Base-by-base conservation (phyloP, 2,329 filamentous ascomycete genomes). In the Nemania bipapillata region DNA sequence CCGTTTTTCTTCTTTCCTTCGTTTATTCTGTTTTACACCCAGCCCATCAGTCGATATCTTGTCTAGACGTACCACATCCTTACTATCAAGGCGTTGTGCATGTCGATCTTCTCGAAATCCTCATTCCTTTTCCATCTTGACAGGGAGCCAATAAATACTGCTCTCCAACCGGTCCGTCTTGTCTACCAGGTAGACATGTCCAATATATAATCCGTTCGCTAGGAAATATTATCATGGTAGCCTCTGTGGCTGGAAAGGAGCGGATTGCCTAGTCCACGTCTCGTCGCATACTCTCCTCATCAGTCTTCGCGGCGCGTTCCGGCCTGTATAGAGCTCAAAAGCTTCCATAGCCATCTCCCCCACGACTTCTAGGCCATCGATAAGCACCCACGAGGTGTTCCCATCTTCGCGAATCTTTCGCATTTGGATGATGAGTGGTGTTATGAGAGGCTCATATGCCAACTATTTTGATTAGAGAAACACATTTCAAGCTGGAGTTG, bases 291-390 rank as follows among this genome's bases (percentile, higher is more conserved):
- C 87, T 61, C 86, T 83, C 69, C 89, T 86, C 91, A 93, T 93
- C 26, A 91, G 79, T 53, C 86, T 83, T 63, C 89, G 86, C 1
- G 91, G 91, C 17, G 91, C 91, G 77, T 90, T 86, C 54, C 91
- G 86, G 4, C 91, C 91, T 0, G 91, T 93, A 82, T 93, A 91
- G 24, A 93, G 81, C 79, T 93, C 91, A 75, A 93, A 93, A 63
- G 92, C 90, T 35, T 91, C 91, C 77, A 91, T 91, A 0, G 90
- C 91, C 82, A 93, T 91, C 78, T 93, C 91, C 4, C 89, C 87
- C 17, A 93, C 83, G 50, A 92, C 87, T 72, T 92, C 90, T 8
- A 93, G 81, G 0, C 91, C 91, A 74, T 93, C 90, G 56, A 93
- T 86, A 50, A 92, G 84, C 0, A 91, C 88, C 91, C 91, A 94